Percentiles rank a stretch among this genome's conserved stretches.
Evolutionary conservation across 2,329 filamentous ascomycete species (phyloP).

Genomic region (Aspergillus candidus): DNA sequence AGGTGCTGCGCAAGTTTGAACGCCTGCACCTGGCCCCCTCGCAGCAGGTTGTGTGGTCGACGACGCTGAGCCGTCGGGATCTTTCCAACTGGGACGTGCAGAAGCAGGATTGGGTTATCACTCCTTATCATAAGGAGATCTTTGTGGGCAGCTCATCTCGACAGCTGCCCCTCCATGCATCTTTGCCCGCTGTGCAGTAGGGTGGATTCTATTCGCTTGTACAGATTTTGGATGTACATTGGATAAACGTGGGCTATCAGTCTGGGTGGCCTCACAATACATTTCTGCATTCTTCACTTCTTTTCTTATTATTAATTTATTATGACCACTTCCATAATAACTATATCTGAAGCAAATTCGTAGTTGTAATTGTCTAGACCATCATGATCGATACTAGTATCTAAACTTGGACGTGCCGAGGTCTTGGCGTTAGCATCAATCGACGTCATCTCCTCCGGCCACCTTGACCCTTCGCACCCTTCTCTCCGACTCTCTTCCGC

Average conservation of each 20-base stretch:
- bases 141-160: conserved; percentile 56
- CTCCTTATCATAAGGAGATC: conserved; percentile 51
- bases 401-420: too few relatives aligned
- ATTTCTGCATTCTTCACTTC: neutral
- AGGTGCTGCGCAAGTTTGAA: conserved; percentile 73
- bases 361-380: neutral
- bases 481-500: neutral
- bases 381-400: too few relatives aligned
- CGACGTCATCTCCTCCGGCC: neutral
- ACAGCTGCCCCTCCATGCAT: conserved; percentile 46
- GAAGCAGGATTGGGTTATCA: conserved; percentile 76
- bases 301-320: neutral
- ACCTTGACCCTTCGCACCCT: neutral
- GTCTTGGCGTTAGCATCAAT: neutral
- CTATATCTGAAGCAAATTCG: neutral
- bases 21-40: conserved; percentile 66
- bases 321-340: too few relatives aligned
- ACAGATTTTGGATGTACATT: conserved; percentile 6
- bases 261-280: neutral
- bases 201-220: conserved; percentile 2
- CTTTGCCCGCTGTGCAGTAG: conserved; percentile 26
- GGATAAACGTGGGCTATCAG: neutral
- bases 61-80: conserved; percentile 69
- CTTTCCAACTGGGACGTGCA: conserved; percentile 78
- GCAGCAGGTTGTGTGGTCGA: conserved; percentile 59